Conservation (phyloP, 331 rosid species). For the Acacia pycnantha region DNA sequence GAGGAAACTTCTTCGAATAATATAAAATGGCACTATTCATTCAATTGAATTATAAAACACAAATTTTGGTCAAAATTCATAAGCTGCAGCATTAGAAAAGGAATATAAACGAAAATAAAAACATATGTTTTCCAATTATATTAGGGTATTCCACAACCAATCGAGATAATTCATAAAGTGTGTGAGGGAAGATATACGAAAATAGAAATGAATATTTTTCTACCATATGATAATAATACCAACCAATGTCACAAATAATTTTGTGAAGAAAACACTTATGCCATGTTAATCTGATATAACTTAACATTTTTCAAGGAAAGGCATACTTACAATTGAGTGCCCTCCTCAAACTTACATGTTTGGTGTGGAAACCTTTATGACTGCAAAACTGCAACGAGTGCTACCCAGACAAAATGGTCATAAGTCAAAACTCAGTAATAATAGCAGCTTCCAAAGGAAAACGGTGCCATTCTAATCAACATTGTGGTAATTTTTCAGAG, state of each 20-base stretch:
- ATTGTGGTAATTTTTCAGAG: not conserved
- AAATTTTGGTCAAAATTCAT: not conserved
- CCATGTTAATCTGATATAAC: not conserved
- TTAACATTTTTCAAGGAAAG: not conserved
- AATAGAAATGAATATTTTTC: not conserved
- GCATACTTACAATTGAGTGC: slow-evolving; percentile 41
- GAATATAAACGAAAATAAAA: not conserved
- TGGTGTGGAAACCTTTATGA: slow-evolving; percentile 27
- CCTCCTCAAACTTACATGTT: slow-evolving; percentile 29
- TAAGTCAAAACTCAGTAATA: not conserved
- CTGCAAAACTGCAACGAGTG: slow-evolving; percentile 47
- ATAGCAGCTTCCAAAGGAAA: not conserved
- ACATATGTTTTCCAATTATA: not conserved
- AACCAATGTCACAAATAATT: not conserved
- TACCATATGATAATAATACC: not conserved
- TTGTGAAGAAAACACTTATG: not conserved
- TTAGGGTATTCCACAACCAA: not conserved
- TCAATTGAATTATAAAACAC: not conserved
- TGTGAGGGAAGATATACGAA: not conserved
- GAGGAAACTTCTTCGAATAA: not conserved
- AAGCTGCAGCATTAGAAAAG: not conserved
- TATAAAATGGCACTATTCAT: not conserved
- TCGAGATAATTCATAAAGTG: not conserved
- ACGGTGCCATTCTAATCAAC: not conserved
- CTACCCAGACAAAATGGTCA: slow-evolving; percentile 14